Conservation (phyloP, 805 yeast genomes). For the Hanseniaspora mollemarum region DNA sequence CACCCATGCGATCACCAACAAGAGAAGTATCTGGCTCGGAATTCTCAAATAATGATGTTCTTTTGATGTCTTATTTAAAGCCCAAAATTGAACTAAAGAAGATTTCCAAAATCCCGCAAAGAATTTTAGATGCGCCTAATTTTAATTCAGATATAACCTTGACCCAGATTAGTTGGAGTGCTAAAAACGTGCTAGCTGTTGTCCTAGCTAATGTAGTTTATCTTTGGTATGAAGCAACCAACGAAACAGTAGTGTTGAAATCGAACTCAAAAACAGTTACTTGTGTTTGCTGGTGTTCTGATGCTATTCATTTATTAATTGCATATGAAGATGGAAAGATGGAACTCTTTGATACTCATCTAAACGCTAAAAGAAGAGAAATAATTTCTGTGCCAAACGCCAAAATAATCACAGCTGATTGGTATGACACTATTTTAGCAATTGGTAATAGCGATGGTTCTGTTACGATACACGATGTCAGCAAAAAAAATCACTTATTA, state of each 20-base stretch:
- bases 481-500: constrained; percentile 67
- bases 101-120: constrained; percentile 77
- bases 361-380: constrained; percentile 60
- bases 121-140: constrained; percentile 94
- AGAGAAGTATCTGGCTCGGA: not conserved
- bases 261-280: constrained; percentile 49
- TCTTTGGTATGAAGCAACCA: constrained; percentile 83
- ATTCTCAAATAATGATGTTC: not conserved
- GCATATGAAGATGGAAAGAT: constrained; percentile 74
- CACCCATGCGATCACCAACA: not conserved
- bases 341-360: constrained; percentile 89
- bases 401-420: constrained; percentile 70
- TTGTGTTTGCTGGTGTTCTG: constrained; percentile 82
- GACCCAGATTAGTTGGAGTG: constrained; percentile 80
- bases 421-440: constrained; percentile 72
- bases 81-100: constrained; percentile 48
- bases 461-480: constrained; percentile 78
- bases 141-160: constrained; percentile 84
- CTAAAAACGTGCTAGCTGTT: constrained; percentile 68
- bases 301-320: constrained; percentile 72
- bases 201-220: constrained; percentile 77
- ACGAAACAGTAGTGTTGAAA: constrained; percentile 58
- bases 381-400: constrained; percentile 59
- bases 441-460: constrained; percentile 83
- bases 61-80: not conserved